Evolutionary conservation across 805 yeast species (phyloP).

Genomic region (Spathaspora passalidarum): DNA sequence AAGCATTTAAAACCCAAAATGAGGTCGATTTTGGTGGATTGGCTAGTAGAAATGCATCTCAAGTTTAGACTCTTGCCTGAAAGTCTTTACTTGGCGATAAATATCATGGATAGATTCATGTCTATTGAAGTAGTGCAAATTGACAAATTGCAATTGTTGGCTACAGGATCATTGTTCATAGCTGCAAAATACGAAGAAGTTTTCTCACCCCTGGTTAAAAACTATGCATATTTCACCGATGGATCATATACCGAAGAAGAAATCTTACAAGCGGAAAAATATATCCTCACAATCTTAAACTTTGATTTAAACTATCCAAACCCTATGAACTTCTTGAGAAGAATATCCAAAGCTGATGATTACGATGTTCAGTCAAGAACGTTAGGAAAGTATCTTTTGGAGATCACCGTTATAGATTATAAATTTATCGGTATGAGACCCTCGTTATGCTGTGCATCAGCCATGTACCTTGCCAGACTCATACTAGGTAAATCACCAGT

Average conservation of each 20-base stretch:
- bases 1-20: conserved; percentile 71
- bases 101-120: conserved; percentile 85
- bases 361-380: conserved; percentile 83
- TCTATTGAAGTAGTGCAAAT: conserved; percentile 70
- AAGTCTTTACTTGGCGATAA: conserved; percentile 77
- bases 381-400: conserved; percentile 79
- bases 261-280: conserved; percentile 79
- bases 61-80: conserved; percentile 83
- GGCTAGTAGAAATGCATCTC: conserved; percentile 88
- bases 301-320: conserved; percentile 82
- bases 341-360: conserved; percentile 88
- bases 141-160: conserved; percentile 78
- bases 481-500: conserved; percentile 63
- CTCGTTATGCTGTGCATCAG: conserved; percentile 78
- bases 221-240: conserved; percentile 85
- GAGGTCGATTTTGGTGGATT: conserved; percentile 87
- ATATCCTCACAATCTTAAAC: conserved; percentile 64
- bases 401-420: conserved; percentile 72
- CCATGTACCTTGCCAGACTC: conserved; percentile 78
- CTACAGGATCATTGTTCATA: conserved; percentile 80
- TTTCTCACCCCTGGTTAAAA: conserved; percentile 77
- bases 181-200: conserved; percentile 96
- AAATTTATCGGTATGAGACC: conserved; percentile 72
- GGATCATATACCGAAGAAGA: conserved; percentile 80
- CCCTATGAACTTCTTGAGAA: conserved; percentile 84